These are phyloP conservation scores for Chenopodium quinoa DNA, from an alignment of 148 eudicot species.

Conservation along the genomic window DNA sequence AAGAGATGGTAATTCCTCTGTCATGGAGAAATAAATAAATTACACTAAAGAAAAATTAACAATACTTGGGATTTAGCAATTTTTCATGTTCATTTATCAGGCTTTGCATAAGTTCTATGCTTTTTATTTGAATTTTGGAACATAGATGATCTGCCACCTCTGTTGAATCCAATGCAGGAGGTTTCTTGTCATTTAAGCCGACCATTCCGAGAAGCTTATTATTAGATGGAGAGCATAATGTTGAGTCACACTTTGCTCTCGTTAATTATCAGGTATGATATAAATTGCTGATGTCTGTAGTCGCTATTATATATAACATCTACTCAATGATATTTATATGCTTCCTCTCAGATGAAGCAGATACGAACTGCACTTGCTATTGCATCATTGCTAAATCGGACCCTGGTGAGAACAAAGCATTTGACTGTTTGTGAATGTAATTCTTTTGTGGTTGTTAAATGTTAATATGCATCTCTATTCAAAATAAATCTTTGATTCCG, in stretches of 20 bases:
- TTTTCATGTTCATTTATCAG: background rate
- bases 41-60: background rate
- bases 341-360: slow-evolving; percentile 70
- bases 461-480: background rate
- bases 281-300: slow-evolving; percentile 2
- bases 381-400: slow-evolving; percentile 75
- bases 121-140: slow-evolving; percentile 2
- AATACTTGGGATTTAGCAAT: background rate
- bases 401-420: slow-evolving; percentile 64
- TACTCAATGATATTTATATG: slow-evolving; percentile 20
- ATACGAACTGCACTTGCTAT: slow-evolving; percentile 94
- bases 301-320: slow-evolving; percentile 14
- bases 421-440: slow-evolving; percentile 5
- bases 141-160: background rate
- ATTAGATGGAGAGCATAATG: slow-evolving; percentile 71
- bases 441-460: slow-evolving; percentile 5
- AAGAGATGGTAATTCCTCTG: background rate
- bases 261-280: slow-evolving; percentile 78
- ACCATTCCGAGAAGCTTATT: slow-evolving; percentile 77
- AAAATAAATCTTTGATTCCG: background rate
- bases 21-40: too few relatives aligned
- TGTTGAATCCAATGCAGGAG: slow-evolving; percentile 57
- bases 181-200: slow-evolving; percentile 81
- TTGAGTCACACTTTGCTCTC: slow-evolving; percentile 78
- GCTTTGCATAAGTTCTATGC: background rate